Evolutionary conservation across 2,329 filamentous ascomycete species (phyloP), one percentile per base, ranked within the genome.

Genomic region (Aspergillus bombycis): DNA sequence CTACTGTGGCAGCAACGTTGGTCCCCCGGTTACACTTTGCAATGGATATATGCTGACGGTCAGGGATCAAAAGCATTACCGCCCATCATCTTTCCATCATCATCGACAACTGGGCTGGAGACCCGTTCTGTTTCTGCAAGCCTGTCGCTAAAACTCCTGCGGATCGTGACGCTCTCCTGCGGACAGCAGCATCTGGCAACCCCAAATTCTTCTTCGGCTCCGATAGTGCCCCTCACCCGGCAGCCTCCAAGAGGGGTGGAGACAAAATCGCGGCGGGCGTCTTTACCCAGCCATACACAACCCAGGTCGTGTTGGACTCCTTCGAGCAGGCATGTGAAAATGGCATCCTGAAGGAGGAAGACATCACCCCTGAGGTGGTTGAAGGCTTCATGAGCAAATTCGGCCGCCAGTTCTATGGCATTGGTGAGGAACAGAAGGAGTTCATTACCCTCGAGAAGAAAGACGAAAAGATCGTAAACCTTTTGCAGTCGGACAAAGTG

Each of bases 81-180:
- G 91, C 92, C 2, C 93, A 97, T 74, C 93, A 97, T 73, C 83
- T 96, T 26, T 93, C 87, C 69, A 84, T 97, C 36, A 92, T 90
- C 14, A 88, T 92, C 19, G 90, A 95, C 71, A 89, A 93, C 70
- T 90, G 89, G 82, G 87, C 88, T 23, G 82, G 82, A 59, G 86
- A 91, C 71, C 85, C 93, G 73, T 89, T 94, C 86, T 87, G 89
- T 73, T 96, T 94, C 81, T 92, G 89, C 81, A 92, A 92, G 75
- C 89, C 89, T 6, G 87, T 91, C 36, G 87, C 90, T 57, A 92
- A 92, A 81, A 89, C 87, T 41, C 89, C 91, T 0, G 85, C 84
- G 19, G 89, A 94, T 72, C 86, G 93, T 6, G 86, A 89, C 58
- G 91, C 92, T 7, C 83, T 96, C 46, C 78, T 96, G 58, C 83